Evolutionary conservation across 2,329 filamentous ascomycete genomes (phyloP), one percentile per base, ranked within the genome.

Genomic region (Diaporthe sp.): DNA sequence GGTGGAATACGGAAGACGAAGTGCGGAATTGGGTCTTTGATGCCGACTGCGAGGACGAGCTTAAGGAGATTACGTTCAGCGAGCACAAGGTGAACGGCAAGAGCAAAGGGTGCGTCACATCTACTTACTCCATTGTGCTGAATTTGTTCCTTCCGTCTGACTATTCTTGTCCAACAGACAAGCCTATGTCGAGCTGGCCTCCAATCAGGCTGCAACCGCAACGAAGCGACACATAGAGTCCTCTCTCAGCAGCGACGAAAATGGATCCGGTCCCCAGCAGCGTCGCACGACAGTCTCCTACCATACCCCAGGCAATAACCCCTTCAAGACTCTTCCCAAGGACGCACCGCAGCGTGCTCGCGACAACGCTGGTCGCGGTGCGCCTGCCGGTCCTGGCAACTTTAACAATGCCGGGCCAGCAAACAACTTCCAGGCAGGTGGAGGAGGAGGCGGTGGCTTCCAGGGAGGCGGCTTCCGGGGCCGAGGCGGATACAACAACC

Each of bases 31-130:
- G 95, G 94, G 89, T 94, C 34, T 92, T 92, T 78, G 90, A 94
- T 78, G 94, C 94, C n/a, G 91, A 90, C 2, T 94, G 92, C 79
- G 97, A 98, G 83, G 90, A 93, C 61, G 95, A 98, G 81, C 86
- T 98, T 25, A 95, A 94, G 81, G 97, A 98, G 77, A 92, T 99
- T 71, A 98, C 96, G 0, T 99, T 98, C 84, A 98, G 95, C 81
- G 97, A 99, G 84, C 97, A 98, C 85, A 99, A 99, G 83, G 96
- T 98, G 65, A 99, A 99, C 80, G 97, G 97, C 80, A 99, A 99
- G 87, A 98, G 95, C 85, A 98, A 98, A 87, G 96, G 97, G 96
- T 98, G 89, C 78, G 92, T 17, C 49, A 31, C 42, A 72, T 60
- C 74, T 79, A 78, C 28, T 34, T n/a, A 55, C 25, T 22, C n/a